phyloP scores from a whole-genome alignment of 106 monocot genomes.

The Allium cepa region DNA sequence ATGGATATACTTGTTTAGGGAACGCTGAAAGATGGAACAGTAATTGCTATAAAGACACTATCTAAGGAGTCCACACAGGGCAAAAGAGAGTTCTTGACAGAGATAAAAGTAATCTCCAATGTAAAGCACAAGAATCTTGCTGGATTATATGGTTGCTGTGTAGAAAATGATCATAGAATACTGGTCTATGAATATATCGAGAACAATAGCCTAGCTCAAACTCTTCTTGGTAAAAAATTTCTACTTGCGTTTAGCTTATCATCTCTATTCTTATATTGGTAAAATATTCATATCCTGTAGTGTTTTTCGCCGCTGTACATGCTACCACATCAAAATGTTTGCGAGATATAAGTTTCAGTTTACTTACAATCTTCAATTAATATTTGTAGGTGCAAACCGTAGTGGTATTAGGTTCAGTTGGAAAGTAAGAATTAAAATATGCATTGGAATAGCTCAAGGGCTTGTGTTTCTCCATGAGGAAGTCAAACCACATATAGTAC shows the following conservation, averaged over 20 bases:
- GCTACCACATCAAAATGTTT: too few species aligned
- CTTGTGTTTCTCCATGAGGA: constrained; percentile 74
- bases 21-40: constrained; percentile 56
- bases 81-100: constrained; percentile 53
- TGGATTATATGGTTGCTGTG: constrained; percentile 53
- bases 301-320: neutral
- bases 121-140: constrained; percentile 72
- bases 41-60: constrained; percentile 61
- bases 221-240: constrained; percentile 57
- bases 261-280: neutral
- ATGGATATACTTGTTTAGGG: constrained; percentile 24
- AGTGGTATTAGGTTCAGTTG: constrained; percentile 54
- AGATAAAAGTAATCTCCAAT: constrained; percentile 47
- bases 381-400: constrained; percentile 23
- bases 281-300: neutral
- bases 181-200: constrained; percentile 68
- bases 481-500: constrained; percentile 48
- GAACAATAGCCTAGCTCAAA: constrained; percentile 79
- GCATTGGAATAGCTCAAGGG: constrained; percentile 58
- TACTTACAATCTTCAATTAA: too few species aligned
- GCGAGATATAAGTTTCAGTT: too few species aligned
- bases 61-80: constrained; percentile 66
- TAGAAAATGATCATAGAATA: constrained; percentile 50
- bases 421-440: constrained; percentile 45
- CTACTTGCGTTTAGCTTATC: neutral